These are phyloP conservation scores for Flueggea neowawraea DNA, from an alignment of 441 rosid genomes.

Conservation along the genomic window DNA sequence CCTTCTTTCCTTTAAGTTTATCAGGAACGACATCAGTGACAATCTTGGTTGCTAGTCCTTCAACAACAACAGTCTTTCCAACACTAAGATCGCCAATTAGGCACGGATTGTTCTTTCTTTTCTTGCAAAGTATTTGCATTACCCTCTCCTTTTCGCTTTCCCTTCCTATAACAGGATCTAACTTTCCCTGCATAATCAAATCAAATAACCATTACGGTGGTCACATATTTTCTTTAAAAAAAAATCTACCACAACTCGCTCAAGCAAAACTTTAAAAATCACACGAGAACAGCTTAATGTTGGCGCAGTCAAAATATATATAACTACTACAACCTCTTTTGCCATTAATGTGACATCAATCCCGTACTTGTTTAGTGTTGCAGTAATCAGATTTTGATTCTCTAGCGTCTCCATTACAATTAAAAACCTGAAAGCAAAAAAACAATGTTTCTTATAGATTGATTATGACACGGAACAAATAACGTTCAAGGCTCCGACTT, in stretches of 20 bases:
- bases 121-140: slow-evolving; percentile 69
- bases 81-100: slow-evolving; percentile 95
- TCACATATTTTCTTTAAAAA: background rate
- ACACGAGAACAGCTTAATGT: too few species aligned
- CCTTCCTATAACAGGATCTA: slow-evolving; percentile 92
- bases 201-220: slow-evolving; percentile 8
- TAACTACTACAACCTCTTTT: slow-evolving; percentile 1
- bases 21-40: slow-evolving; percentile 83
- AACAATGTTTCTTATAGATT: too few species aligned
- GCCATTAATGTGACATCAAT: slow-evolving; percentile 4
- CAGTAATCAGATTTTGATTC: too few species aligned
- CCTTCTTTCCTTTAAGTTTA: slow-evolving; percentile 84
- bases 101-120: slow-evolving; percentile 84
- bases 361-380: background rate
- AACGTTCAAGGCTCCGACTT: too few species aligned
- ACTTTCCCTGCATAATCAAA: slow-evolving; percentile 50
- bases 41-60: slow-evolving; percentile 80
- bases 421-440: too few species aligned
- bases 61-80: slow-evolving; percentile 88
- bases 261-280: too few species aligned
- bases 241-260: background rate
- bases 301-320: too few species aligned
- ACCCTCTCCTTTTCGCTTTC: slow-evolving; percentile 72
- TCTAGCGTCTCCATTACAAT: too few species aligned
- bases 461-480: too few species aligned